Conservation (phyloP, 2,329 filamentous ascomycete species). For the Aspergillus terreus region DNA sequence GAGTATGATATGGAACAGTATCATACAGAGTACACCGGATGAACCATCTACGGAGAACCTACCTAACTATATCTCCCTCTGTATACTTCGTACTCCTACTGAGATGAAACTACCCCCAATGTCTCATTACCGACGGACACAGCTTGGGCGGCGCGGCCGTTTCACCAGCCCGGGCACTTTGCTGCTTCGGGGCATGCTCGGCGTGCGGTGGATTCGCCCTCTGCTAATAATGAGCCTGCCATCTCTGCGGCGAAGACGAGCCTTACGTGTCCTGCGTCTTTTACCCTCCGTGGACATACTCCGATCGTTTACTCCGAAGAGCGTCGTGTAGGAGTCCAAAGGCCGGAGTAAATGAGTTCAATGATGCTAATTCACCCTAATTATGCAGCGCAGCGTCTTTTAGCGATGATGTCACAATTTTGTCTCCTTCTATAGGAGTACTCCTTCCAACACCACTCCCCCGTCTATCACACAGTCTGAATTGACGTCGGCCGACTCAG, state of each 20-base stretch:
- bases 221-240: too few relatives aligned
- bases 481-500: slow-evolving; percentile 1
- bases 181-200: slow-evolving; percentile 18
- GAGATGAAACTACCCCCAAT: too few relatives aligned
- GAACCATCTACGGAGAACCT: too few relatives aligned
- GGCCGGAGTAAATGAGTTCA: too few relatives aligned
- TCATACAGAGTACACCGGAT: too few relatives aligned
- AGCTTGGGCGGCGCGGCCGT: slow-evolving; percentile 7
- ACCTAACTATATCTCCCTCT: too few relatives aligned
- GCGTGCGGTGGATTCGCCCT: background rate
- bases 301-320: too few relatives aligned
- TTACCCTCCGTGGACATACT: background rate
- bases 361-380: too few relatives aligned
- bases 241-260: slow-evolving; percentile 18
- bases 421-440: background rate
- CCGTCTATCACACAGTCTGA: background rate
- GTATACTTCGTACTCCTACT: background rate
- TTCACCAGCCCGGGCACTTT: slow-evolving; percentile 29
- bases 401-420: background rate
- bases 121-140: background rate
- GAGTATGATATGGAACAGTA: background rate
- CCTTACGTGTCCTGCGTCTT: slow-evolving; percentile 24
- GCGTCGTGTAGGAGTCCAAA: too few relatives aligned
- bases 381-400: too few relatives aligned
- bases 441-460: too few relatives aligned